Base-by-base conservation (phyloP, 805 yeast genomes). In the Candida multigemmis region DNA sequence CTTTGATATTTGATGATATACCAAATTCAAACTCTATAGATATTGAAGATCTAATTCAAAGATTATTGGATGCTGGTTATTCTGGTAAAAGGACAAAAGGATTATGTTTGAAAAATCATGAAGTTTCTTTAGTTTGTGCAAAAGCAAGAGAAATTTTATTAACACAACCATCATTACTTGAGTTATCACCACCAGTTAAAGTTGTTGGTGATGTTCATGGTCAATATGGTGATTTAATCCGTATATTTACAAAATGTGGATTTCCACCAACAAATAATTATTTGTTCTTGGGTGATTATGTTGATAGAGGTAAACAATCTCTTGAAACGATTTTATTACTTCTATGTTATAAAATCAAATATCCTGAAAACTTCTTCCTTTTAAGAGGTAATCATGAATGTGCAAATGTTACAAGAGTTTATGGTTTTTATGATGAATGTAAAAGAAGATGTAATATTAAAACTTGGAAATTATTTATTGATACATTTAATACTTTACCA, bases 371-470 rank as follows among this genome's bases (percentile, higher is more conserved):
- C 56, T 87, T 91, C 53, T 91, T 89, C 53, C 56, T 91, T 33
- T 64, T 91, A 22, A 65, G 98, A 41, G 98, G 98, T 12, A 91
- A 91, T 55, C 98, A 91, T 57, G 98, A 91, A 60, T 84, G 95
- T 55, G 96, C 98, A 12, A 85, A 84, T 46, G 94, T 91, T 31
- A 89, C 97, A 2, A 73, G 96, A 38, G 95, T 91, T 17, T 91
- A 91, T 54, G 98, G 98, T 2, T 91, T 91, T 48, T 91, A 86
- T 50, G 98, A 91, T 56, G 98, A 91, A 58, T 91, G 98, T 63
- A 91, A 91, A 52, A 73, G 98, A 44, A 68, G 98, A 35, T 75
- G 94, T 44, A 83, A 80, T 46, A 73, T 87, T 43, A 91, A 89
- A 50, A 81, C 87, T 1, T 91, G 98, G 98, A 86, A 87, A 50